A percentile compares a stretch with the other conserved stretches of the same genome.
These are phyloP conservation scores for Penicillium soppii DNA, from an alignment of 495 filamentous ascomycete species.

Conservation along the genomic window DNA sequence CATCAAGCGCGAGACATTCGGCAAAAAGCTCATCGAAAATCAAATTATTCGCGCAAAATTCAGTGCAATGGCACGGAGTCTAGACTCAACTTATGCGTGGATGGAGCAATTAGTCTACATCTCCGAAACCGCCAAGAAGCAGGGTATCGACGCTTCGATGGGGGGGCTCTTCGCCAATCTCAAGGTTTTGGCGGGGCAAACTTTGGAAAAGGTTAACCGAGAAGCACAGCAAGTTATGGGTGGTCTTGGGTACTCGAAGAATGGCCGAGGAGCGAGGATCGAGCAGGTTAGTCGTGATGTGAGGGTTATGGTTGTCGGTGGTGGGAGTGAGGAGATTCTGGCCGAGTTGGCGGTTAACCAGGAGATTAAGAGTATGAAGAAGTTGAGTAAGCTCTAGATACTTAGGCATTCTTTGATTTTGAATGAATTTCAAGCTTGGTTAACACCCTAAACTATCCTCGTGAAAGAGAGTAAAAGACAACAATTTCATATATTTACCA, in stretches of 20 bases:
- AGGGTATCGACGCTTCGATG: slow-evolving; percentile 24
- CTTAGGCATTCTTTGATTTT: neutral
- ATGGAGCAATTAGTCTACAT: slow-evolving; percentile 41
- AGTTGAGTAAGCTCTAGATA: slow-evolving; percentile 10
- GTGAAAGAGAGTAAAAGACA: too few relatives aligned
- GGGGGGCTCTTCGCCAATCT: slow-evolving; percentile 33
- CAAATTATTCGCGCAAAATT: slow-evolving; percentile 41
- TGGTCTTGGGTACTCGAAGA: slow-evolving; percentile 47
- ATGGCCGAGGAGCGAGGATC: slow-evolving; percentile 40
- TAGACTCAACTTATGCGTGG: slow-evolving; percentile 39
- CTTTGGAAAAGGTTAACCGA: slow-evolving; percentile 48
- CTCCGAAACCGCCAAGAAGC: slow-evolving; percentile 22
- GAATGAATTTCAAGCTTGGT: too few relatives aligned
- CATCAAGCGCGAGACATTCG: slow-evolving; percentile 41
- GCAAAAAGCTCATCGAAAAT: slow-evolving; percentile 38
- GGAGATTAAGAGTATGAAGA: slow-evolving; percentile 33
- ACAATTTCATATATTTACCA: too few relatives aligned
- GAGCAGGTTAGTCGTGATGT: slow-evolving; percentile 54
- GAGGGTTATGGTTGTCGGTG: slow-evolving; percentile 51
- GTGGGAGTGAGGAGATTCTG: slow-evolving; percentile 54
- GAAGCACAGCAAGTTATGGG: slow-evolving; percentile 58
- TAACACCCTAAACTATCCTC: too few relatives aligned
- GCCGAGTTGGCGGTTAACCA: slow-evolving; percentile 46
- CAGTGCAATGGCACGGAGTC: slow-evolving; percentile 29
- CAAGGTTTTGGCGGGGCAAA: slow-evolving; percentile 49